Evolutionary conservation across 2,329 filamentous ascomycete species (phyloP).

Genomic region (Bertia moriformis): DNA sequence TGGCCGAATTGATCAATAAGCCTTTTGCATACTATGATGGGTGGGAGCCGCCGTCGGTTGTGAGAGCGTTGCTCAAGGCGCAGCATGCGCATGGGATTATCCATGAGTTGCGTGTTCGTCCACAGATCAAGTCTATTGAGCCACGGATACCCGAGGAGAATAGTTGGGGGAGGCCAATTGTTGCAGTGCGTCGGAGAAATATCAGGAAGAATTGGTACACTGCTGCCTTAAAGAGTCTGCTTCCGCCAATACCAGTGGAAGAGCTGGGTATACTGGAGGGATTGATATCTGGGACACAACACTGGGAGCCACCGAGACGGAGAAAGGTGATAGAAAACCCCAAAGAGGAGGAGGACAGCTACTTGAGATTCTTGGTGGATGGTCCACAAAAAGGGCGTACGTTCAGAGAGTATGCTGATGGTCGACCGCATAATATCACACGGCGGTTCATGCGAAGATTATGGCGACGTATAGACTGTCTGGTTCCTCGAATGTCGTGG

Average conservation of each 20-base stretch:
- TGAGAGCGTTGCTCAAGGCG: neutral
- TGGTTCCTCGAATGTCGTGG: conserved; percentile 14
- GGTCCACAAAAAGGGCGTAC: conserved; percentile 19
- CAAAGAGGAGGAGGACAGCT: conserved; percentile 4
- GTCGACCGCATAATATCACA: conserved; percentile 22
- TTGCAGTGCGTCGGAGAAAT: neutral
- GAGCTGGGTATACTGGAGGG: conserved; percentile 17
- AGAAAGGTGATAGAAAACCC: conserved; percentile 6
- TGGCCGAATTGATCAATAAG: neutral
- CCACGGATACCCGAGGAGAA: neutral
- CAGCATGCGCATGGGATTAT: neutral
- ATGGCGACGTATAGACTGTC: conserved; percentile 17
- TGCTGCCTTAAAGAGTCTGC: conserved; percentile 11
- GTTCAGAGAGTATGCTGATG: conserved; percentile 14
- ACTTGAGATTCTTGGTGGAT: conserved; percentile 14
- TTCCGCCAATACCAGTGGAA: conserved; percentile 20
- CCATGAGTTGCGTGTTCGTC: neutral
- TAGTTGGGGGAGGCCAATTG: neutral
- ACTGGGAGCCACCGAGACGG: conserved; percentile 14
- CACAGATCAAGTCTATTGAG: neutral
- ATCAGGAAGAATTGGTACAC: conserved; percentile 15
- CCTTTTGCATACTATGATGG: neutral
- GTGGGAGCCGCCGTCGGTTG: neutral
- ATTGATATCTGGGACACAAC: conserved; percentile 13
- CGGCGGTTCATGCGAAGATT: conserved; percentile 18